Conservation (phyloP, 345 rosid genomes). For the Turnera subulata region DNA sequence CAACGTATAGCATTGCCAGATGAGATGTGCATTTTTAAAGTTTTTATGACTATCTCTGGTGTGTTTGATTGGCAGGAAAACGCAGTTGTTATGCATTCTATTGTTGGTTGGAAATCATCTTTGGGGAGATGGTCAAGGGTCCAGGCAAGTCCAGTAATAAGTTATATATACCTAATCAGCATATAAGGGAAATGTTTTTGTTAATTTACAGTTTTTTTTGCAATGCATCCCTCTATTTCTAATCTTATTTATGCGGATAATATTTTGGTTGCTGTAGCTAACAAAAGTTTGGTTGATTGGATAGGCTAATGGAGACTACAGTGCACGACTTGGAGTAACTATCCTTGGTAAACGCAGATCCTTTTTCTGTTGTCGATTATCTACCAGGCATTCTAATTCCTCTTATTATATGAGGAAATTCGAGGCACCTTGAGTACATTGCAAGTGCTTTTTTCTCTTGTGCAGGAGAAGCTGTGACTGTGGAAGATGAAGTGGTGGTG, state of each 20-base stretch:
- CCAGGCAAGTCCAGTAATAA: conserved; percentile 53
- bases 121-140: conserved; percentile 80
- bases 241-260: not conserved
- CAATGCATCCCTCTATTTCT: too few relatives aligned
- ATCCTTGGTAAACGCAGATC: conserved; percentile 52
- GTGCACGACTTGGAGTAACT: conserved; percentile 65
- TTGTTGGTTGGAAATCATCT: conserved; percentile 81
- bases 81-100: conserved; percentile 65
- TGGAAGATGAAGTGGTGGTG: conserved; percentile 74
- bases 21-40: not conserved
- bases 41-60: not conserved
- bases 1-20: not conserved
- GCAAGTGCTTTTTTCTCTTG: not conserved
- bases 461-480: conserved; percentile 81
- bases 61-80: conserved; percentile 51
- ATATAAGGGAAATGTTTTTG: not conserved
- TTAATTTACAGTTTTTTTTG: too few relatives aligned
- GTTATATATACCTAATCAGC: not conserved
- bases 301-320: conserved; percentile 73
- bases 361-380: not conserved
- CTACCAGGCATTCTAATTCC: not conserved
- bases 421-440: too few relatives aligned
- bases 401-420: not conserved
- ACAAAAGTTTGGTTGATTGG: conserved; percentile 6
- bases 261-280: too few relatives aligned